A percentile compares a stretch with the other conserved stretches of the same genome.
Conservation (phyloP, 176 grass and related monocot genomes). For the Tuctoria greenei region DNA sequence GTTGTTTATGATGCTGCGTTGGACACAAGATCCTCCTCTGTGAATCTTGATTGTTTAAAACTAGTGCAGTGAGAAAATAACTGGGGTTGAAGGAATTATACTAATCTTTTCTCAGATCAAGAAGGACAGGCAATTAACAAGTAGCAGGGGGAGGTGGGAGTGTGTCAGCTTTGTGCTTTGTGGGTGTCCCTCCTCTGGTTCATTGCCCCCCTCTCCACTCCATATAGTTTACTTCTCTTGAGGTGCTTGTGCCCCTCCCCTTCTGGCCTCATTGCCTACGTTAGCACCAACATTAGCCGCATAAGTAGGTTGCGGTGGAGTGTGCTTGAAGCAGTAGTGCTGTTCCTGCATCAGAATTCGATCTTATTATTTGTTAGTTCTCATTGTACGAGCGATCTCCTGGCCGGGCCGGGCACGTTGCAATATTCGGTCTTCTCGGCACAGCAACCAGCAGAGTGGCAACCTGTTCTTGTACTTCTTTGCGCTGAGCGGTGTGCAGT, state of each 20-base stretch:
- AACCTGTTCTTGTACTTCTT: conserved; percentile 35
- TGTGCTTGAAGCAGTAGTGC: conserved; percentile 40
- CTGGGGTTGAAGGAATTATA: conserved; percentile 20
- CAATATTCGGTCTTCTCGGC: conserved; percentile 50
- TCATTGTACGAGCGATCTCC: conserved; percentile 50
- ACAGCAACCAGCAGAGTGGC: neutral
- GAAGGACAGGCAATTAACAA: conserved; percentile 47
- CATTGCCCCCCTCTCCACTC: conserved; percentile 28
- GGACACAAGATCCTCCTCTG: conserved; percentile 50
- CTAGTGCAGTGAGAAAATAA: conserved; percentile 14
- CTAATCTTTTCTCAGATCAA: conserved; percentile 51
- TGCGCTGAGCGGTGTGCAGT: conserved; percentile 22
- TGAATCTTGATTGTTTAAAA: conserved; percentile 36
- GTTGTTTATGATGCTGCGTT: conserved; percentile 43
- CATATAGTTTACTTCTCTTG: conserved; percentile 53
- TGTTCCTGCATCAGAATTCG: conserved; percentile 17
- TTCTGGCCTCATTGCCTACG: conserved; percentile 42
- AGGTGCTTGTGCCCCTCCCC: conserved; percentile 50
- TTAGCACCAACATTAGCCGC: conserved; percentile 45
- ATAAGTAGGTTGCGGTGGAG: conserved; percentile 43
- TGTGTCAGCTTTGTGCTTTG: conserved; percentile 80
- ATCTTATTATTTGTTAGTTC: conserved; percentile 38
- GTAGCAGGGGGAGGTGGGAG: conserved; percentile 44
- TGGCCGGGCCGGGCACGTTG: conserved; percentile 38
- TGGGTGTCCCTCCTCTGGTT: conserved; percentile 49